Evolutionary conservation across 441 rosid species (phyloP).

Genomic region (Adansonia gregorii): DNA sequence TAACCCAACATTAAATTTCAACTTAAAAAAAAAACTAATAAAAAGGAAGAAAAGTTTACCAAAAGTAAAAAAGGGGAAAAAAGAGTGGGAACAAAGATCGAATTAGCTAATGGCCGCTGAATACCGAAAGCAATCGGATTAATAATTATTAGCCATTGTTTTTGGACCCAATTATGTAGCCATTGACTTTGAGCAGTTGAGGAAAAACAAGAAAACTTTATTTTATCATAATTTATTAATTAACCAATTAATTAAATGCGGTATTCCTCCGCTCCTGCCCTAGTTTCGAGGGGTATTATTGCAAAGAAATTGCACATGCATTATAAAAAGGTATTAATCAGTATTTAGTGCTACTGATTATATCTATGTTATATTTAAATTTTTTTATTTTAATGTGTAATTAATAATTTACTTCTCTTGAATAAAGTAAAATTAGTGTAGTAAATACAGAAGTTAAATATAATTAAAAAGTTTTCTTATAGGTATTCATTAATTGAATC

Average conservation of each 20-base stretch:
- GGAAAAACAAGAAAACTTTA: constrained; percentile 22
- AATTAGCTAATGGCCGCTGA: constrained; percentile 31
- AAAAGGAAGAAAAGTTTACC: not conserved
- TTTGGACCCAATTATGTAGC: constrained; percentile 42
- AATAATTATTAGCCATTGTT: constrained; percentile 26
- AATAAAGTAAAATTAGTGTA: no score
- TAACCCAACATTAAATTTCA: not conserved
- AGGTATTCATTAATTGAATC: no score
- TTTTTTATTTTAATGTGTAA: no score
- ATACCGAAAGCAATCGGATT: constrained; percentile 37
- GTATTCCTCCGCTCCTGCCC: not conserved
- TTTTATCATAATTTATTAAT: not conserved
- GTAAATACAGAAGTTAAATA: no score
- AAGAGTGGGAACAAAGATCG: not conserved
- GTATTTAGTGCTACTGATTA: no score
- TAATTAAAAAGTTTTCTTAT: no score
- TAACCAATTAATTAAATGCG: not conserved
- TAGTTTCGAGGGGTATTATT: not conserved
- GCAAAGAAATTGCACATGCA: not conserved
- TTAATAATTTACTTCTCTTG: no score
- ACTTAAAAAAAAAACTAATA: not conserved
- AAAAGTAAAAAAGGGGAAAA: not conserved
- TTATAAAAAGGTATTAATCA: not conserved
- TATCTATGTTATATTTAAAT: no score
- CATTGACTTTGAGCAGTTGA: constrained; percentile 55